These are phyloP conservation scores for Fonsecaea pedrosoi DNA, from an alignment of 2,329 filamentous ascomycete species.

Conservation along the genomic window DNA sequence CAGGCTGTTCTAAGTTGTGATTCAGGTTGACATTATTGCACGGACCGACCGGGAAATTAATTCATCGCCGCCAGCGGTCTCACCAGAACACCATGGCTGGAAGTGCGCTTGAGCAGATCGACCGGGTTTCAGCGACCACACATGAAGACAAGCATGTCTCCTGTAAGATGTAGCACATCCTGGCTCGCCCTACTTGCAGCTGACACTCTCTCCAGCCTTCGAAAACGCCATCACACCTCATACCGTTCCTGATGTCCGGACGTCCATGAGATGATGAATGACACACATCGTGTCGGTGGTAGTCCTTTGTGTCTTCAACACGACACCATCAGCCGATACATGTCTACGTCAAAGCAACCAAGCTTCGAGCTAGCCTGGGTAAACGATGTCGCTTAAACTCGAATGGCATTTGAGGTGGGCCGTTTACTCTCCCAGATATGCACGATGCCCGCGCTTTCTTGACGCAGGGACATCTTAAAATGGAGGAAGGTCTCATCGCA, in stretches of 20 bases:
- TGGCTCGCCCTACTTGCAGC: neutral
- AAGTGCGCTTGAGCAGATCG: neutral
- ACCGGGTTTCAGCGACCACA: neutral
- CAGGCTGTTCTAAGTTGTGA: neutral
- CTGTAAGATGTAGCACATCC: neutral
- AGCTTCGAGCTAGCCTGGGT: conserved; percentile 74
- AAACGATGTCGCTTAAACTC: conserved; percentile 72
- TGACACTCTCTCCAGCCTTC: neutral
- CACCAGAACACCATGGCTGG: neutral
- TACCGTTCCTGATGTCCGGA: neutral
- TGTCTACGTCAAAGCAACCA: conserved; percentile 42
- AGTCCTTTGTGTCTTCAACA: conserved; percentile 1
- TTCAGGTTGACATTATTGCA: neutral
- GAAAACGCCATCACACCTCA: neutral
- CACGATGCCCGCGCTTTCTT: conserved; percentile 72
- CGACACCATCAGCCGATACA: conserved; percentile 66
- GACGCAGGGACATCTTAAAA: conserved; percentile 42
- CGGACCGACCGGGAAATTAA: no score
- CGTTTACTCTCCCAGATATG: conserved; percentile 74
- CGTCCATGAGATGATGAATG: neutral
- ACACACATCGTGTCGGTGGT: neutral
- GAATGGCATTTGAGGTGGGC: conserved; percentile 66
- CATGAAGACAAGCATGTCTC: neutral
- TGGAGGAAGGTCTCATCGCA: conserved; percentile 17
- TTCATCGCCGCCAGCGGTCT: neutral